Evolutionary conservation across 352 stramenopile genomes (phyloP).

Genomic region (Pythium periplocum): DNA sequence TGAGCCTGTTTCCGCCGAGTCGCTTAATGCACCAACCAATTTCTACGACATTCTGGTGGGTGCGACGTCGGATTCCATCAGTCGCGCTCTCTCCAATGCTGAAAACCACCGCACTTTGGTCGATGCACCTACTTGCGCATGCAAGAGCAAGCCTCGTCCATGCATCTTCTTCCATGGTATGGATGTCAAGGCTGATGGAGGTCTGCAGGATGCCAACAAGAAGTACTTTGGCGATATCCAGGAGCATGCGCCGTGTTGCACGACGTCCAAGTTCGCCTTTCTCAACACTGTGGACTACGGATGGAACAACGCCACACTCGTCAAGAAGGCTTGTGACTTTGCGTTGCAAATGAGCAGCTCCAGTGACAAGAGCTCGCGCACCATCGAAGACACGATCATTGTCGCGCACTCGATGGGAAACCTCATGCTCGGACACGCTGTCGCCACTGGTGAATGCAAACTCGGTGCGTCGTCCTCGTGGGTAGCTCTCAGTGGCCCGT

Average conservation of each 20-base stretch:
- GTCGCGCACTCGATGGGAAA: conserved; percentile 65
- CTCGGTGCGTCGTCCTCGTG: conserved; percentile 26
- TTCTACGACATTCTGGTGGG: no score
- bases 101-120: not conserved
- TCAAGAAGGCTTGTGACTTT: conserved; percentile 30
- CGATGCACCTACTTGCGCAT: conserved; percentile 23
- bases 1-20: no score
- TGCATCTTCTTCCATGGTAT: conserved; percentile 63
- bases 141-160: conserved; percentile 24
- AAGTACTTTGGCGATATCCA: conserved; percentile 40
- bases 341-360: conserved; percentile 31
- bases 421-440: conserved; percentile 36
- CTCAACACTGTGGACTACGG: conserved; percentile 34
- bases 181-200: conserved; percentile 12
- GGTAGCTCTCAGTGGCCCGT: conserved; percentile 30
- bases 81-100: no score
- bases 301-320: conserved; percentile 36
- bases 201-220: no score
- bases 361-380: conserved; percentile 25
- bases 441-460: conserved; percentile 39
- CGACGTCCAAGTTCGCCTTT: conserved; percentile 40
- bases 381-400: conserved; percentile 57
- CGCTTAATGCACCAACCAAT: no score
- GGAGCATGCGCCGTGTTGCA: conserved; percentile 56
- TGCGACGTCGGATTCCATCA: no score